Base-by-base conservation (phyloP, 495 filamentous ascomycete species). In the Niebla homalea region DNA sequence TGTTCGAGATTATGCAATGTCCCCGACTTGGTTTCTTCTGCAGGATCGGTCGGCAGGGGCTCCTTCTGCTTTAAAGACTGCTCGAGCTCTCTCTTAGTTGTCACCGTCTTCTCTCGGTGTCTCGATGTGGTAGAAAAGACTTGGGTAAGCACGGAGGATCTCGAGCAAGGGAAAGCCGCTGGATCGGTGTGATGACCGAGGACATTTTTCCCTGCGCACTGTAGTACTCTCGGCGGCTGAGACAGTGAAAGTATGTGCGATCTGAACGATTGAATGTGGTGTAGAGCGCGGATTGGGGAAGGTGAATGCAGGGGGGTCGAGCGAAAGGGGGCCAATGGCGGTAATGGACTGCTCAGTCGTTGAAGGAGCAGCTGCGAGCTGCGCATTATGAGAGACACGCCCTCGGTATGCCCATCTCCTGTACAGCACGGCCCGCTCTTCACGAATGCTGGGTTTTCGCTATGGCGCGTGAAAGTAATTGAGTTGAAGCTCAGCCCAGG, bases 311-410 rank as follows among this genome's bases (percentile, higher is more conserved):
- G 45, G 23, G 19, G 8, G n/a, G 19, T 16, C 45, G 14, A 6
- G 14, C 23, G 45, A 15, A 16, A 26, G 36, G 10, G 45, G 25
- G 12, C n/a, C 19, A 48, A 35, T 26, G 25, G 19, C 6, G 45
- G 26, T 29, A 35, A 26, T 18, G 50, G 20, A 38, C 41, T 43
- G 48, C 57, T 50, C n/a, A 56, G 14, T 50, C 43, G 54, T 48
- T 51, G 57, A 37, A 54, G 32, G 26, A 60, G 51, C 57, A 57
- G 57, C 51, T 51, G 51, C 45, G 57, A 57, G 57, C 57, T 60
- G 57, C 57, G 50, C 57, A 60, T 60, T 10, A 20, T 54, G 46
- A 36, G 43, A 20, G 35, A 23, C 16, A 19, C 15, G 22, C 26
- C 21, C 36, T 46, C 43, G 44, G 37, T 48, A 49, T 32, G 43